phyloP scores from a whole-genome alignment of 1,284 basidiomycete species.

The Cutaneotrichosporon spelunceum region DNA sequence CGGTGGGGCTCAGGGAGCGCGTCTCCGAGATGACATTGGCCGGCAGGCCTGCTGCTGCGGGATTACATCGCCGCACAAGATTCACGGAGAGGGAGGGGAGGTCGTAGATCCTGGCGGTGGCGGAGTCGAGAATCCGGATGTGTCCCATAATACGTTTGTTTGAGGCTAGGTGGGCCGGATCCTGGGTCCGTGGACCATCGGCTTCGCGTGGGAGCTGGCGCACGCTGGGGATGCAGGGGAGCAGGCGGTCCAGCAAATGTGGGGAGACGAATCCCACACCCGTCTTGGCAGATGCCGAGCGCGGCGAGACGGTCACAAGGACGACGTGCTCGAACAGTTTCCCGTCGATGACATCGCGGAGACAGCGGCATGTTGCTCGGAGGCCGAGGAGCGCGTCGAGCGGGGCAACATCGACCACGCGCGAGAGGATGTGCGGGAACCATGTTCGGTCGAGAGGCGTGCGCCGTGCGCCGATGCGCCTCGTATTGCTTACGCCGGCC shows the following conservation, averaged over 20 bases:
- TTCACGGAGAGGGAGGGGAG: not conserved
- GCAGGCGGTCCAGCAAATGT: not conserved
- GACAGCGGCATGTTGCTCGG: not conserved
- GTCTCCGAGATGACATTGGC: not conserved
- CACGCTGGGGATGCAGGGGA: not conserved
- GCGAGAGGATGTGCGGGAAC: conserved; percentile 15
- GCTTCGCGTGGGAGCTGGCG: not conserved
- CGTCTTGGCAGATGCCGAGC: not conserved
- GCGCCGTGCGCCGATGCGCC: not conserved
- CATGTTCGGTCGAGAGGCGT: conserved; percentile 2
- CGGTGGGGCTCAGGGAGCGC: not conserved
- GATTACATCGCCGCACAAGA: not conserved
- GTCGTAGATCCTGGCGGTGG: not conserved
- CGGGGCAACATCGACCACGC: conserved; percentile 3
- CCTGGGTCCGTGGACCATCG: not conserved
- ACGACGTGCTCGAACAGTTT: conserved; percentile 2
- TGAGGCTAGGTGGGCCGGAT: not conserved
- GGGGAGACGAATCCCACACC: not conserved
- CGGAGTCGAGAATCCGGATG: not conserved
- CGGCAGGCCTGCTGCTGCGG: not conserved
- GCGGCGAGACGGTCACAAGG: not conserved
- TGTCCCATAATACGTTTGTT: not conserved
- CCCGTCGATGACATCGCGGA: not conserved
- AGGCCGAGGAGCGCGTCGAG: not conserved
- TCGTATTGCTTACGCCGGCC: not conserved